These are phyloP conservation scores for Ophiocordyceps camponoti-floridani DNA, from an alignment of 2,329 filamentous ascomycete species.

Conservation along the genomic window DNA sequence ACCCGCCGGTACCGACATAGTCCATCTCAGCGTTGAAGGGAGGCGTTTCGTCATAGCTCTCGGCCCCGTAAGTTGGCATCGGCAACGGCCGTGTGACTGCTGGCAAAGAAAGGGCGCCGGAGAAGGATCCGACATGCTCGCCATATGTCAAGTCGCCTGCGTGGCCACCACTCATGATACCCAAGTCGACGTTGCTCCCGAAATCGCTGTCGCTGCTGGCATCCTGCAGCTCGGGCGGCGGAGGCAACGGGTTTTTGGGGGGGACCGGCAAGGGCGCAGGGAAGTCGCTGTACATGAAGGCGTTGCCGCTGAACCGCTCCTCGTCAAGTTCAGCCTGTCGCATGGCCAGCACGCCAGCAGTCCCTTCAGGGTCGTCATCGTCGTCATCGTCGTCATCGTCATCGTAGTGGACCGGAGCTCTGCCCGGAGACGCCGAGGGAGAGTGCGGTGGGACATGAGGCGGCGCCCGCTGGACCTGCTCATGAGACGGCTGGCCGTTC, in stretches of 20 bases:
- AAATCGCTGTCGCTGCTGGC: conserved; percentile 55
- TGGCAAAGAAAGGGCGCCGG: conserved; percentile 18
- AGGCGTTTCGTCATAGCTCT: conserved; percentile 14
- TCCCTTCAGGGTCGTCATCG: conserved; percentile 65
- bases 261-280: background rate
- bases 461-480: conserved; percentile 26
- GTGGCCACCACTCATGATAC: conserved; percentile 56
- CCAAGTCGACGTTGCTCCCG: conserved; percentile 47
- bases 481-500: conserved; percentile 28
- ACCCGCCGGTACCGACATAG: conserved; percentile 74
- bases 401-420: conserved; percentile 19
- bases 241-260: conserved; percentile 18
- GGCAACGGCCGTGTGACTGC: conserved; percentile 31
- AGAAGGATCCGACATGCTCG: conserved; percentile 23
- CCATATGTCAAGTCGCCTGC: conserved; percentile 33
- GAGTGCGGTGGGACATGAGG: background rate
- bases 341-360: conserved; percentile 69
- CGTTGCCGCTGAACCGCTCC: conserved; percentile 23
- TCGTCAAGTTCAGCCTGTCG: conserved; percentile 68
- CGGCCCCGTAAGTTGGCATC: conserved; percentile 18
- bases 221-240: conserved; percentile 29
- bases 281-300: conserved; percentile 9
- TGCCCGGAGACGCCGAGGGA: background rate
- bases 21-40: conserved; percentile 54
- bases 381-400: conserved; percentile 40